Evolutionary conservation across 805 yeast species (phyloP).

Genomic region (Starmerella floris): DNA sequence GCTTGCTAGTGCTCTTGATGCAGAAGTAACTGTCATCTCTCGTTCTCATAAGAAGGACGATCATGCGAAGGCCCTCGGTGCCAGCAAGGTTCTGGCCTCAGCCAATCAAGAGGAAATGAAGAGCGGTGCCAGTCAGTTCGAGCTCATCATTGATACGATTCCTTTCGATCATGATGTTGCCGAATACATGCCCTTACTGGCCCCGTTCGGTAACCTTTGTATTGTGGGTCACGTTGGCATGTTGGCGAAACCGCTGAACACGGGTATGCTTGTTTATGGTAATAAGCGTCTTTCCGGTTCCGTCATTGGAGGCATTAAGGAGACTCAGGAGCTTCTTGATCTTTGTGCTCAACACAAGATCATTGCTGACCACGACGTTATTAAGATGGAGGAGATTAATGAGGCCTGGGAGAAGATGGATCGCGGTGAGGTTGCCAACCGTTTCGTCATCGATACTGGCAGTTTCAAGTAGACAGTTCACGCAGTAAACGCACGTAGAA

Average conservation of each 20-base stretch:
- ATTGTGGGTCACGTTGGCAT: conserved; percentile 53
- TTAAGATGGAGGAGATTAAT: conserved; percentile 32
- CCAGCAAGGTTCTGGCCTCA: conserved; percentile 42
- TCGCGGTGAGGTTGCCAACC: conserved; percentile 13
- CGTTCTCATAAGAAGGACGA: conserved; percentile 39
- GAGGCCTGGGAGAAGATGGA: conserved; percentile 14
- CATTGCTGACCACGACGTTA: conserved; percentile 49
- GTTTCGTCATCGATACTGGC: conserved; percentile 15
- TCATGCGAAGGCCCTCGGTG: conserved; percentile 45
- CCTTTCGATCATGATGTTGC: conserved; percentile 38
- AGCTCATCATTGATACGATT: conserved; percentile 42
- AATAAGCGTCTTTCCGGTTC: conserved; percentile 31
- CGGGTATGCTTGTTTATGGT: conserved; percentile 37
- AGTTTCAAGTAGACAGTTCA: background rate
- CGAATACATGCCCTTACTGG: conserved; percentile 38
- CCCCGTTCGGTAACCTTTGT: conserved; percentile 44
- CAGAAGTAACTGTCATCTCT: conserved; percentile 46
- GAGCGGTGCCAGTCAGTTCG: conserved; percentile 30
- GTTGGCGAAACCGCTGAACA: conserved; percentile 34
- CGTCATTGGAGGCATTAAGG: conserved; percentile 47
- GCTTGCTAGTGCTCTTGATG: conserved; percentile 50
- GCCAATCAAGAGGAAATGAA: conserved; percentile 30
- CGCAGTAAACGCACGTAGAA: background rate
- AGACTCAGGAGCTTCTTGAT: conserved; percentile 52
- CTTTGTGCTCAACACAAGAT: conserved; percentile 47